These are phyloP conservation scores for Amborella trichopoda DNA, from an alignment of 164 flowering plant genomes.

Conservation along the genomic window DNA sequence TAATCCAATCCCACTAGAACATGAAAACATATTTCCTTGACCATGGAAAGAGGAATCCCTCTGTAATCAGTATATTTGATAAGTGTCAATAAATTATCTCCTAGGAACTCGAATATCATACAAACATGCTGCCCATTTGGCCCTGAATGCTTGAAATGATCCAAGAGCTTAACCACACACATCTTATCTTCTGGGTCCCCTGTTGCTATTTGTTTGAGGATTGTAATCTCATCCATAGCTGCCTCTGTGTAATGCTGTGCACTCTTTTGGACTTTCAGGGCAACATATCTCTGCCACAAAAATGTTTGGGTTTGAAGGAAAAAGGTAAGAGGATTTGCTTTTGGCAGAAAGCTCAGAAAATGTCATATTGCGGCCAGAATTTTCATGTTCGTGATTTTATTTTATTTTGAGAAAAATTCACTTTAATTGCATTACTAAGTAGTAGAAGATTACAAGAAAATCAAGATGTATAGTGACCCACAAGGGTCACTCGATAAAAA, in stretches of 20 bases:
- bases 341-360: no score
- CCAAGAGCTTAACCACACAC: constrained; percentile 84
- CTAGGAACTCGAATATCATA: constrained; percentile 91
- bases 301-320: neutral
- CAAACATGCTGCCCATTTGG: constrained; percentile 97
- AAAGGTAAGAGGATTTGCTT: neutral
- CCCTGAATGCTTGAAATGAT: constrained; percentile 93
- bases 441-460: no score
- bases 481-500: no score
- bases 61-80: constrained; percentile 68
- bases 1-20: constrained; percentile 81
- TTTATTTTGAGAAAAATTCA: no score
- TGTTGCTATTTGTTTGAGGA: constrained; percentile 72
- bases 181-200: constrained; percentile 75
- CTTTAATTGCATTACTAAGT: no score
- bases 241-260: constrained; percentile 75
- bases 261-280: constrained; percentile 71
- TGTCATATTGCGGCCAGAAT: no score
- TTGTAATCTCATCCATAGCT: constrained; percentile 71
- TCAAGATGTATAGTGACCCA: no score
- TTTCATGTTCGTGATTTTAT: no score
- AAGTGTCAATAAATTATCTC: constrained; percentile 84
- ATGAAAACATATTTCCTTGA: constrained; percentile 68
- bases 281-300: constrained; percentile 38
- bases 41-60: constrained; percentile 65